Conservation (phyloP, 208 protist species). For the Herpetomonas samuelpessoai region DNA sequence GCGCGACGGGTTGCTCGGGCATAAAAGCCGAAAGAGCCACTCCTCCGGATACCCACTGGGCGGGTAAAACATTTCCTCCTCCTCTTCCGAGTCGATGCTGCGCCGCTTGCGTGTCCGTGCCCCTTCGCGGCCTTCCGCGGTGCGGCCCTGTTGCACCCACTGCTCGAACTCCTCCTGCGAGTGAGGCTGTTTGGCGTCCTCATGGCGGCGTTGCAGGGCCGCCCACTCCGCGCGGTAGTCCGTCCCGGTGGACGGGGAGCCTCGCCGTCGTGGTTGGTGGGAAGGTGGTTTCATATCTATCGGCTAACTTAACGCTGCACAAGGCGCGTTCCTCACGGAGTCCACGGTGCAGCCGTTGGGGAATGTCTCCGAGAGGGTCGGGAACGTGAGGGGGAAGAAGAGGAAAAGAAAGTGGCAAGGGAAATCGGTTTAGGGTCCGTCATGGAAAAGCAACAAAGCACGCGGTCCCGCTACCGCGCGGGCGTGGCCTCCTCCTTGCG, state of each 20-base stretch:
- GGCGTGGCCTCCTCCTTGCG: too few relatives aligned
- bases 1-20: conserved; percentile 34
- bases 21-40: conserved; percentile 45
- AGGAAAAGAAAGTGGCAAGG: too few relatives aligned
- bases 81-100: conserved; percentile 39
- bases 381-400: too few relatives aligned
- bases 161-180: neutral
- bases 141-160: neutral
- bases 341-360: too few relatives aligned
- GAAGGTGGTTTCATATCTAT: too few relatives aligned
- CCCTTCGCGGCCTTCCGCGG: neutral
- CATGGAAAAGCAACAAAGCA: too few relatives aligned
- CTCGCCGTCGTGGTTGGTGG: too few relatives aligned
- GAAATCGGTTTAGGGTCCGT: too few relatives aligned
- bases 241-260: neutral
- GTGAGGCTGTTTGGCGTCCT: neutral
- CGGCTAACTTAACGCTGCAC: too few relatives aligned
- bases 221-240: neutral
- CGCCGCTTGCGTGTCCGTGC: neutral
- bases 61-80: conserved; percentile 48
- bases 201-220: neutral
- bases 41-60: conserved; percentile 20
- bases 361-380: too few relatives aligned
- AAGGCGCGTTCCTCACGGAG: too few relatives aligned
- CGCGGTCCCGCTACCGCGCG: too few relatives aligned